phyloP scores from a whole-genome alignment of 352 stramenopile genomes.

The Globisporangium uncinulatum region DNA sequence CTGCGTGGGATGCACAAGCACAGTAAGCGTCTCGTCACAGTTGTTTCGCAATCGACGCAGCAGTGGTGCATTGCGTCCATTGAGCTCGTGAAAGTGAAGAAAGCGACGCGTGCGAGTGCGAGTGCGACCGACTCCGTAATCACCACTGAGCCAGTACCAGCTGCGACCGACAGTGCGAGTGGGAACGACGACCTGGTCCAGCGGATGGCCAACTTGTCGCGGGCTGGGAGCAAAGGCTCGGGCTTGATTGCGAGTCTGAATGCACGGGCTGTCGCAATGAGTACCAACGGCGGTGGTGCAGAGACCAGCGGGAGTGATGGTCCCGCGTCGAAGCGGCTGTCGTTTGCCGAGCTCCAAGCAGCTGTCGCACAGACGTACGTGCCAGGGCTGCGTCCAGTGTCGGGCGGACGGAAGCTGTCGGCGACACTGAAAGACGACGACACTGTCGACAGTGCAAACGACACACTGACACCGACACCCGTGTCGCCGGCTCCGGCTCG shows the following conservation, averaged over 20 bases:
- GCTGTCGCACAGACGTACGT: constrained; percentile 27
- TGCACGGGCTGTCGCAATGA: constrained; percentile 9
- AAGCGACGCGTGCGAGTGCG: constrained; percentile 26
- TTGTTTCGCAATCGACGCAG: constrained; percentile 35
- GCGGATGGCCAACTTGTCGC: constrained; percentile 68
- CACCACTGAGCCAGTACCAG: neutral
- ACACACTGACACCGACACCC: too few species aligned
- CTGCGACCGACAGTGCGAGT: constrained; percentile 8
- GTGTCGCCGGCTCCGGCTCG: neutral
- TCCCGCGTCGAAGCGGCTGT: constrained; percentile 1
- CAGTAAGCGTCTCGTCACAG: constrained; percentile 42
- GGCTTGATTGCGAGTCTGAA: constrained; percentile 56
- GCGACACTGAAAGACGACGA: neutral
- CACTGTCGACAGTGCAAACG: neutral
- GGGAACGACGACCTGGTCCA: constrained; percentile 54
- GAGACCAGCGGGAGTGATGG: constrained; percentile 1
- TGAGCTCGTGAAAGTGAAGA: constrained; percentile 78
- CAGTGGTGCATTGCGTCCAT: constrained; percentile 63
- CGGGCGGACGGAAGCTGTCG: constrained; percentile 15
- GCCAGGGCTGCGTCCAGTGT: constrained; percentile 38
- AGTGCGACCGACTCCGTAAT: neutral
- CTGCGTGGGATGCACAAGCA: constrained; percentile 65
- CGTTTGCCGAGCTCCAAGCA: constrained; percentile 13
- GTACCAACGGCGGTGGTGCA: too few species aligned
- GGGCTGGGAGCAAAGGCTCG: constrained; percentile 44